Conservation (phyloP, 2,329 filamentous ascomycete species). For the Alternaria infectoria region DNA sequence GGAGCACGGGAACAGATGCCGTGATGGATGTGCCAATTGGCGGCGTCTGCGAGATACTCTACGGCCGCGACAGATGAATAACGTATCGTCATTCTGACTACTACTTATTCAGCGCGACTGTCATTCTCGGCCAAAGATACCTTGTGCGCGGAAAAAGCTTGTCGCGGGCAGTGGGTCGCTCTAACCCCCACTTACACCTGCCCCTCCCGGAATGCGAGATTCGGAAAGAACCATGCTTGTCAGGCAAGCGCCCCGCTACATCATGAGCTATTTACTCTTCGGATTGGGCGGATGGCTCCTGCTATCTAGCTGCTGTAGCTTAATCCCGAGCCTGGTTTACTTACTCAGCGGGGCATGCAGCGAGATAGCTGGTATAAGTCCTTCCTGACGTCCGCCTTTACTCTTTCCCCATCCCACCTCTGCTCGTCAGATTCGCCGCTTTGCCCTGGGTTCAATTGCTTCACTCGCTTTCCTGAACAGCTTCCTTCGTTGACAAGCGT, state of each 20-base stretch:
- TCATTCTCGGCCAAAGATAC: neutral
- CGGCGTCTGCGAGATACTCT: slow-evolving; percentile 92
- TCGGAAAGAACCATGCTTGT: slow-evolving; percentile 25
- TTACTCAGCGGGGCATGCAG: slow-evolving; percentile 21
- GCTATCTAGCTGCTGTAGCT: slow-evolving; percentile 16
- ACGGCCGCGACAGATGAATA: slow-evolving; percentile 64
- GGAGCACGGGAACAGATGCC: slow-evolving; percentile 93
- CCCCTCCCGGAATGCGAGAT: slow-evolving; percentile 27
- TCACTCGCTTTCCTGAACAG: neutral
- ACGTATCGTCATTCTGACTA: slow-evolving; percentile 22
- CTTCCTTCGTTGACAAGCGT: neutral
- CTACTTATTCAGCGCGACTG: slow-evolving; percentile 8
- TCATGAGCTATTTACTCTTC: neutral
- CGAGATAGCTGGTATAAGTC: slow-evolving; percentile 23
- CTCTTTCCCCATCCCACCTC: neutral
- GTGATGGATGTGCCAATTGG: slow-evolving; percentile 97
- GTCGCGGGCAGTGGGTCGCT: slow-evolving; percentile 13
- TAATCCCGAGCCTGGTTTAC: slow-evolving; percentile 12
- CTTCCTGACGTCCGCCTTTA: neutral
- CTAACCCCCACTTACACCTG: slow-evolving; percentile 27
- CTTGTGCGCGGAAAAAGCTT: slow-evolving; percentile 21
- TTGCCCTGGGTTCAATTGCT: slow-evolving; percentile 12
- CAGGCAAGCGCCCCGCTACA: slow-evolving; percentile 17
- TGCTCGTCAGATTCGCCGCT: slow-evolving; percentile 7
- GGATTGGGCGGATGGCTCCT: slow-evolving; percentile 16